Evolutionary conservation across 495 filamentous ascomycete species (phyloP).

Genomic region (Penicillium nucicola): DNA sequence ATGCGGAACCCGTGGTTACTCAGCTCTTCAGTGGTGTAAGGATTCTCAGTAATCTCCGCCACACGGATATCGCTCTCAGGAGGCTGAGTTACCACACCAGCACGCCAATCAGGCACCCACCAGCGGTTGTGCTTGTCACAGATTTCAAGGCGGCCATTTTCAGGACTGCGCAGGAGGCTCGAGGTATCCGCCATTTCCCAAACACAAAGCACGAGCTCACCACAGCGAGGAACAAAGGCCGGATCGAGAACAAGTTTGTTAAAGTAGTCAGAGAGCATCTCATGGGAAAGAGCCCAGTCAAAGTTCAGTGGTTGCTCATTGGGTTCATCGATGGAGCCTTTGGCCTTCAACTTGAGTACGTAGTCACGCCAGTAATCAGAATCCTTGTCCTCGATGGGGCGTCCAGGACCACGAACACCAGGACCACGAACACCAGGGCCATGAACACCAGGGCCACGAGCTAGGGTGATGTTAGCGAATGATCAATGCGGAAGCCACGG

Average conservation of each 20-base stretch:
- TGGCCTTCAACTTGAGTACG: constrained; percentile 45
- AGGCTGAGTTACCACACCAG: constrained; percentile 52
- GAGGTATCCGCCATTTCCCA: constrained; percentile 28
- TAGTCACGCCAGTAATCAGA: constrained; percentile 50
- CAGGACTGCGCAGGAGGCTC: constrained; percentile 31
- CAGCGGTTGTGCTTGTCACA: constrained; percentile 25
- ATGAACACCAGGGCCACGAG: too few relatives aligned
- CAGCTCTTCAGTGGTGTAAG: constrained; percentile 35
- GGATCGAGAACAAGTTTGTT: constrained; percentile 38
- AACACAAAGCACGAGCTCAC: constrained; percentile 58
- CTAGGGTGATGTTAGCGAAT: too few relatives aligned
- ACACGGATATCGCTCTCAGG: constrained; percentile 39
- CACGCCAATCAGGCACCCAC: constrained; percentile 50
- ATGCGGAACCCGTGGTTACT: constrained; percentile 57
- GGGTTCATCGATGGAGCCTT: constrained; percentile 33
- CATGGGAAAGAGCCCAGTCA: constrained; percentile 51
- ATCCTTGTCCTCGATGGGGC: constrained; percentile 37
- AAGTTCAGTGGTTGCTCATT: constrained; percentile 48
- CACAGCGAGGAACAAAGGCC: constrained; percentile 52
- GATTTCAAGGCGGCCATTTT: constrained; percentile 27
- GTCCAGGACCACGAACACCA: neutral
- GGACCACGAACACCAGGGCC: neutral
- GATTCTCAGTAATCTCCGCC: constrained; percentile 40
- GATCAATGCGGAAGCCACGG: too few relatives aligned
- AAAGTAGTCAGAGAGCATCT: constrained; percentile 32